A percentile compares a stretch with the other conserved stretches of the same genome.
Evolutionary conservation across 1,139 yeast species (phyloP).

Genomic region (Lodderomyces orthopsilosis): DNA sequence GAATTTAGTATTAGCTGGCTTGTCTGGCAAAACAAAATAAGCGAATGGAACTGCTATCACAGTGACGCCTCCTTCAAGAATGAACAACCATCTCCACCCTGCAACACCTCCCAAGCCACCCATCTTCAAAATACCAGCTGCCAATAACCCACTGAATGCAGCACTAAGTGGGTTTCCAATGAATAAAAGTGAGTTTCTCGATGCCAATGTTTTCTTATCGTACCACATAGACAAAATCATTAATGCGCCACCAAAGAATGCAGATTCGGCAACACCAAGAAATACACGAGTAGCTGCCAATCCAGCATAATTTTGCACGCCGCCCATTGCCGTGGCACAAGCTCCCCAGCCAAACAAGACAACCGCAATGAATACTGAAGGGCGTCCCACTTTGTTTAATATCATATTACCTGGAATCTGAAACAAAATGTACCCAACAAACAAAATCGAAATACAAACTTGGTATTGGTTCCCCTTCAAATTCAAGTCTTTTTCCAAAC

Average conservation of each 20-base stretch:
- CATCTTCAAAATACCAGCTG: conserved; percentile 42
- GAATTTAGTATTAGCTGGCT: conserved; percentile 56
- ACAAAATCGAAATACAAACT: conserved; percentile 53
- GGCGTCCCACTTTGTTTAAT: conserved; percentile 48
- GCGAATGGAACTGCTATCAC: conserved; percentile 54
- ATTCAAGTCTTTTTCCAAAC: conserved; percentile 49
- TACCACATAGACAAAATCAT: conserved; percentile 50
- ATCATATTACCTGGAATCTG: conserved; percentile 55
- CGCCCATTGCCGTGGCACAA: conserved; percentile 42
- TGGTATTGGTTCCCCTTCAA: conserved; percentile 52
- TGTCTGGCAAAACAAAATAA: conserved; percentile 67
- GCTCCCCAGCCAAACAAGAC: conserved; percentile 55
- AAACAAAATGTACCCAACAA: conserved; percentile 60
- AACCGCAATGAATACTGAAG: conserved; percentile 48
- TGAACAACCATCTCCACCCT: conserved; percentile 74
- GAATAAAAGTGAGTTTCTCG: conserved; percentile 57
- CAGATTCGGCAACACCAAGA: conserved; percentile 56
- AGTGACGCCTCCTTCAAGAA: conserved; percentile 72
- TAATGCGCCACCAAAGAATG: conserved; percentile 54
- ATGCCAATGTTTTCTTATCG: conserved; percentile 44
- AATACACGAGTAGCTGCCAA: conserved; percentile 33
- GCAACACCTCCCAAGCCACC: conserved; percentile 37
- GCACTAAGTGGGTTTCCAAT: conserved; percentile 73
- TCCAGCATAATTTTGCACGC: conserved; percentile 30
- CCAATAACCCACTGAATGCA: conserved; percentile 77